A percentile compares a stretch with the other conserved stretches of the same genome.
phyloP scores from a whole-genome alignment of 352 stramenopile genomes.

The Hyphochytrium catenoides region DNA sequence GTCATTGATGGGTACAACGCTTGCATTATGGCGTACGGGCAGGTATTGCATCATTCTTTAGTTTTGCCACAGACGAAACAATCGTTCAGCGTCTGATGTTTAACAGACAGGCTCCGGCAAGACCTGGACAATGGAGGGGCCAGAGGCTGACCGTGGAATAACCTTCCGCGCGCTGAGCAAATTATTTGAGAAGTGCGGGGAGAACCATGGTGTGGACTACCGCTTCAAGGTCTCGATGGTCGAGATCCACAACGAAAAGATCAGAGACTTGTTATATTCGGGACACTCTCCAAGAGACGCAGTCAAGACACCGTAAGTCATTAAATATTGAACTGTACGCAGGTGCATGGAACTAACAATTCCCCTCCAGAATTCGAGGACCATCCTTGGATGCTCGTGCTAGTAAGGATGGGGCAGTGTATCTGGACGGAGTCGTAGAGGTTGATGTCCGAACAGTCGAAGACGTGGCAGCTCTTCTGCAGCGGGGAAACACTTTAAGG shows the following conservation, averaged over 20 bases:
- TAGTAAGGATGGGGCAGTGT: too few species aligned
- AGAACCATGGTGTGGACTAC: conserved; percentile 15
- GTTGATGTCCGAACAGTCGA: too few species aligned
- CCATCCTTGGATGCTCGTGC: too few species aligned
- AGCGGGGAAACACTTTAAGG: too few species aligned
- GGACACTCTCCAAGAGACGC: not conserved
- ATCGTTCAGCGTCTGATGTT: not conserved
- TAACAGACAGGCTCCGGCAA: conserved; percentile 17
- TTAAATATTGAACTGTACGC: too few species aligned
- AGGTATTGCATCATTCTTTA: conserved; percentile 16
- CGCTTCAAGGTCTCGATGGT: conserved; percentile 28
- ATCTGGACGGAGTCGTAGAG: too few species aligned
- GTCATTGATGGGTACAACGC: conserved; percentile 72
- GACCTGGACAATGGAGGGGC: conserved; percentile 18
- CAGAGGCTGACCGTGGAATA: conserved; percentile 19
- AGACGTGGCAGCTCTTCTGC: too few species aligned
- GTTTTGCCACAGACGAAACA: not conserved
- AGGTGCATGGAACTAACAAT: too few species aligned
- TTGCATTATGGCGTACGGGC: conserved; percentile 86
- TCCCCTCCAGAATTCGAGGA: too few species aligned
- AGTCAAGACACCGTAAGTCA: too few species aligned
- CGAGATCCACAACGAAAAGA: conserved; percentile 63
- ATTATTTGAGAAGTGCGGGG: conserved; percentile 5
- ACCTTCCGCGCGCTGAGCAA: conserved; percentile 4
- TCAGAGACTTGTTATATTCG: conserved; percentile 30